phyloP scores from a whole-genome alignment of 495 filamentous ascomycete species.

The Aspergillus affinis region DNA sequence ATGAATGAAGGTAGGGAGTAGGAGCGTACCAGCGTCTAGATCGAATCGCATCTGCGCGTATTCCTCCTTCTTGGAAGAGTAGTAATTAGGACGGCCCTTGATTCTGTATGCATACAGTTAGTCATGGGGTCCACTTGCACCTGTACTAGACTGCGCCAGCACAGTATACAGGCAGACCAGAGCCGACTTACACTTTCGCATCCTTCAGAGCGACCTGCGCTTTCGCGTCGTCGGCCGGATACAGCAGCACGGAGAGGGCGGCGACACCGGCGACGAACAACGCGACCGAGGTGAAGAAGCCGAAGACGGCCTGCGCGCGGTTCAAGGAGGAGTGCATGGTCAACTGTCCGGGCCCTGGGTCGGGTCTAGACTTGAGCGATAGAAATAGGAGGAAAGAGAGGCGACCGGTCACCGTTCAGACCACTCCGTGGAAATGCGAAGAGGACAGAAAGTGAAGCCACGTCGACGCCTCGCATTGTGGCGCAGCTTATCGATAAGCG shows the following conservation, averaged over 20 bases:
- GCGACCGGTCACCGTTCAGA: background rate
- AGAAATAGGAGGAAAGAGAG: background rate
- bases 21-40: slow-evolving; percentile 64
- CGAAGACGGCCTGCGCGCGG: slow-evolving; percentile 88
- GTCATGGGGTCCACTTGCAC: background rate
- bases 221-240: slow-evolving; percentile 61
- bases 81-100: slow-evolving; percentile 89
- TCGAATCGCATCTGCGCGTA: slow-evolving; percentile 93
- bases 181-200: slow-evolving; percentile 81
- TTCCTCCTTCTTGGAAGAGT: slow-evolving; percentile 87
- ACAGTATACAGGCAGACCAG: background rate
- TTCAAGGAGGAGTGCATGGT: slow-evolving; percentile 85
- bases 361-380: background rate
- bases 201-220: slow-evolving; percentile 68
- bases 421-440: background rate
- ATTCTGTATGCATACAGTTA: slow-evolving; percentile 50
- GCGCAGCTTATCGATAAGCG: background rate
- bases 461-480: background rate
- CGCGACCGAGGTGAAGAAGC: slow-evolving; percentile 94
- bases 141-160: no score
- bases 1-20: background rate
- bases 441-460: background rate
- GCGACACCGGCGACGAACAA: slow-evolving; percentile 77
- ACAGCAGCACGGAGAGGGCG: slow-evolving; percentile 73
- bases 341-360: slow-evolving; percentile 7